Conservation (phyloP, 2,329 filamentous ascomycete species). For the Fusarium sp. region DNA sequence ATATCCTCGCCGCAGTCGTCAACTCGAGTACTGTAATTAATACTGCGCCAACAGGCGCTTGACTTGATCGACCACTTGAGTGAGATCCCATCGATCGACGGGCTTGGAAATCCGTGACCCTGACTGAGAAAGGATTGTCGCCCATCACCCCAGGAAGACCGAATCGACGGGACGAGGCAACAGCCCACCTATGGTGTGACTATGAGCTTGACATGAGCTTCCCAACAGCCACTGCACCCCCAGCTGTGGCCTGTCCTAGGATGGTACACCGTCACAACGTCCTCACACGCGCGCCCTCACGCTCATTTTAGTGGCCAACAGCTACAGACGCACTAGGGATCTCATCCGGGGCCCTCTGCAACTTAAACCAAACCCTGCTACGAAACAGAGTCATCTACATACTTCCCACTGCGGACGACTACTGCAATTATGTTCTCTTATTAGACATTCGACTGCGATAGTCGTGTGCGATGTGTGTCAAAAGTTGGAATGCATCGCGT, state of each 20-base stretch:
- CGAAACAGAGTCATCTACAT: conserved; percentile 22
- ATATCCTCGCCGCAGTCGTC: conserved; percentile 31
- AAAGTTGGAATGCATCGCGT: conserved; percentile 31
- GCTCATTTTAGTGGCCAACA: conserved; percentile 29
- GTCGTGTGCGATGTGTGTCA: conserved; percentile 16
- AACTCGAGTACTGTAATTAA: conserved; percentile 19
- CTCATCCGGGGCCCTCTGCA: conserved; percentile 34
- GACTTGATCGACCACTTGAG: conserved; percentile 39
- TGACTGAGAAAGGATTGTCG: conserved; percentile 41
- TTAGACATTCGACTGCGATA: conserved; percentile 7
- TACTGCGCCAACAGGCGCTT: conserved; percentile 8
- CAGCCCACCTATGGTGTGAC: conserved; percentile 47
- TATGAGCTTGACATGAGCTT: conserved; percentile 42
- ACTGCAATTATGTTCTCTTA: conserved; percentile 1
- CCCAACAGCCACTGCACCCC: conserved; percentile 35
- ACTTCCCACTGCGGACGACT: background rate
- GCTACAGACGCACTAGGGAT: conserved; percentile 26
- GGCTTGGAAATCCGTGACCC: conserved; percentile 33
- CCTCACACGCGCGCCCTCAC: conserved; percentile 38
- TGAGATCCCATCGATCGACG: conserved; percentile 44
- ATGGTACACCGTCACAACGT: conserved; percentile 33
- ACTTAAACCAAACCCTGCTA: conserved; percentile 6
- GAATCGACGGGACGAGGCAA: conserved; percentile 44
- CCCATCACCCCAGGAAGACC: conserved; percentile 37
- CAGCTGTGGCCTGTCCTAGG: conserved; percentile 40